Evolutionary conservation across 176 grass and related monocot genomes (phyloP).

Genomic region (Phoenix roebelenii): DNA sequence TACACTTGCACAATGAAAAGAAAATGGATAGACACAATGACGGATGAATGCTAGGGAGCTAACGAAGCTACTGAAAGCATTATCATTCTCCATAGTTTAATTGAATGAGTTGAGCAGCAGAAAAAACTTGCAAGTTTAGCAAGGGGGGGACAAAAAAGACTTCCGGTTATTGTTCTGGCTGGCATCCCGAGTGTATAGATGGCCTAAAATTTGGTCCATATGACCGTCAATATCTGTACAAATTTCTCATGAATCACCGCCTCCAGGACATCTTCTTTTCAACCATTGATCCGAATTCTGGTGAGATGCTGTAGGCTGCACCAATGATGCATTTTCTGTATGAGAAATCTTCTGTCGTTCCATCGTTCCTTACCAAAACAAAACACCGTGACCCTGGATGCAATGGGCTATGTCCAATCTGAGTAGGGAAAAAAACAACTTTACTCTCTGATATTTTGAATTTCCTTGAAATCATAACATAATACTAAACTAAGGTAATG

Average conservation of each 20-base stretch:
- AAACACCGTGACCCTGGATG: slow-evolving; percentile 32
- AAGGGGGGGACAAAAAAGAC: no score
- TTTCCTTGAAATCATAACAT: no score
- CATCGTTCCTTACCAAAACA: slow-evolving; percentile 22
- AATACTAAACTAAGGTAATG: no score
- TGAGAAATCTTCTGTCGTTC: slow-evolving; percentile 32
- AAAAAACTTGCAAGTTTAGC: no score
- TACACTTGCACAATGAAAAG: background rate
- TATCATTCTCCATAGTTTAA: no score
- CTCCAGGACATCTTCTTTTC: slow-evolving; percentile 12
- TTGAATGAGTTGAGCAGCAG: no score
- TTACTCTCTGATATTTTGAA: no score
- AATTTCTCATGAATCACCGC: background rate
- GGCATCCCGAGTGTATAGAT: background rate
- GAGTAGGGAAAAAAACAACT: background rate
- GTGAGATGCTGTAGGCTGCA: slow-evolving; percentile 25
- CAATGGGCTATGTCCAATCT: slow-evolving; percentile 28
- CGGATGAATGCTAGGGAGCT: no score
- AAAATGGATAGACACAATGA: background rate
- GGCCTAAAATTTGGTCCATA: no score
- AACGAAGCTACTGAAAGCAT: no score
- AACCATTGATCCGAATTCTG: slow-evolving; percentile 24
- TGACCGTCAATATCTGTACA: no score
- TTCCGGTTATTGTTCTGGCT: no score
- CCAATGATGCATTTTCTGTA: slow-evolving; percentile 40